These are phyloP conservation scores for Cladophialophora bantiana DNA, from an alignment of 2,329 filamentous ascomycete genomes.

Conservation along the genomic window DNA sequence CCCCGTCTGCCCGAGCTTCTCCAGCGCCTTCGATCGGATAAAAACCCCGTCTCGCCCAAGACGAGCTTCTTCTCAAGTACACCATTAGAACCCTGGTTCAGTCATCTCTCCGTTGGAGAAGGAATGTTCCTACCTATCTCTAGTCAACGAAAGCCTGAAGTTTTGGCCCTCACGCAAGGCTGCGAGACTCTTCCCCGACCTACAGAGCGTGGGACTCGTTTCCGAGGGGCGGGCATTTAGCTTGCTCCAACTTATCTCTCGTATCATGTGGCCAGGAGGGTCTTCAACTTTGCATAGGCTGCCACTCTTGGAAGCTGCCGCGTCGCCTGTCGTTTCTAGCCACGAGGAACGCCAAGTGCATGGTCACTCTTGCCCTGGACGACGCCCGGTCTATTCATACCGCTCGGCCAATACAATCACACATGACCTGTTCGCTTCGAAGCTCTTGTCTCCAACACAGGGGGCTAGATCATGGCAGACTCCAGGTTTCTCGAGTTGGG, in stretches of 20 bases:
- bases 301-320: constrained; percentile 6
- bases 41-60: background rate
- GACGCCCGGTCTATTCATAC: constrained; percentile 3
- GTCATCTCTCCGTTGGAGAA: background rate
- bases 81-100: background rate
- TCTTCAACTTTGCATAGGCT: background rate
- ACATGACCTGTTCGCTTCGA: background rate
- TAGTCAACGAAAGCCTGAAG: background rate
- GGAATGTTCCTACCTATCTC: background rate
- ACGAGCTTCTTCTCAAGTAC: background rate
- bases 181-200: constrained; percentile 8
- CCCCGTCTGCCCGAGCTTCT: background rate
- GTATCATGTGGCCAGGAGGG: constrained; percentile 5
- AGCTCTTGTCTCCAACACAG: constrained; percentile 8
- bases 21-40: background rate
- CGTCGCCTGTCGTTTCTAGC: constrained; percentile 4
- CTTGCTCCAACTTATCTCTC: constrained; percentile 10
- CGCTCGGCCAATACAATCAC: constrained; percentile 6
- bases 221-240: background rate
- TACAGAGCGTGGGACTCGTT: background rate
- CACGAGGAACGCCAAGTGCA: background rate
- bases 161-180: background rate
- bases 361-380: background rate
- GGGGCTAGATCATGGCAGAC: constrained; percentile 6
- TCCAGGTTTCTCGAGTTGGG: background rate